Base-by-base conservation (phyloP, 83 land plant genomes). In the Thuja plicata region DNA sequence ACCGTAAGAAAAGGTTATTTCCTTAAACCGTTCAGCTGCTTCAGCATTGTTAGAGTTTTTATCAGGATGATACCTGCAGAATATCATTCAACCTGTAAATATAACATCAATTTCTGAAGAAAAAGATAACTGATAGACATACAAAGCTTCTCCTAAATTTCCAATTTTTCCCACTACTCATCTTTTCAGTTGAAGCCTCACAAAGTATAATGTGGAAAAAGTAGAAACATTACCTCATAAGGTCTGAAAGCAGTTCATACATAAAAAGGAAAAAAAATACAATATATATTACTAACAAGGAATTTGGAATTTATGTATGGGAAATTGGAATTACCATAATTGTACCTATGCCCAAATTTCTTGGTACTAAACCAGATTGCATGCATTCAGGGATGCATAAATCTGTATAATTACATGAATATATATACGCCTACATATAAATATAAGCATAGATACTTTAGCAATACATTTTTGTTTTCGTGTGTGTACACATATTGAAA, bases 21-120 rank as follows among this genome's bases (percentile, higher is more conserved):
- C 99, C 87, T 98, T 98, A 89, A 98, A 98, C 89, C 88, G 91
- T 60, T 98, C 99, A 88, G 99, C 94, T 52, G 99, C 97, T 86
- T 92, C 92, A 66, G 99, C 97, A 62, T 96, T 97, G 87, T 96
- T 94, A 45, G 95, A 95, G 91, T 98, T 98, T 78, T 98, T 98
- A 89, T 98, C 99, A 24, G 99, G 99, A 93, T 98, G 99, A 88
- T 92, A 97, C 93, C 99, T 98, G 92, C 43, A 88, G 35, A 86
- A 48, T n/a, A n/a, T 45, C 30, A 80, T n/a, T 46, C 50, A n/a
- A 45, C 6, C 15, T 83, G 85, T 48, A 83, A 81, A 50, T 50
- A 50, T 50, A 12, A 50, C 17, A 27, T 46, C 30, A 46, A n/a
- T 30, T 48, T 46, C 52, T 27, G 13, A 30, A 13, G n/a, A 83